These are phyloP conservation scores for Elaeis oleifera DNA, from an alignment of 202 grass and related monocot species.

Conservation along the genomic window DNA sequence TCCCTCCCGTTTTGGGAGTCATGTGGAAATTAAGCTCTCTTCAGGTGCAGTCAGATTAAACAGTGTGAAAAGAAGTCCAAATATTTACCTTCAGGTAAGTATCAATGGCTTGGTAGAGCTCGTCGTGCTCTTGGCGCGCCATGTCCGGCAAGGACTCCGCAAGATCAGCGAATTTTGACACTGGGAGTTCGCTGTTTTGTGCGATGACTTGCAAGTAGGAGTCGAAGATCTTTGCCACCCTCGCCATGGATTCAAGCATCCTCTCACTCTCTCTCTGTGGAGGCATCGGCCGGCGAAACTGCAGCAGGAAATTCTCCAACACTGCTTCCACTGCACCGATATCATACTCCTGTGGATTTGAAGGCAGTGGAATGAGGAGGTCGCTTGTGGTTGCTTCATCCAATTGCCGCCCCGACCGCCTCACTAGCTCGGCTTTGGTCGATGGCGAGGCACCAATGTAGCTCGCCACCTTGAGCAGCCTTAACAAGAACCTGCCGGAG, in stretches of 20 bases:
- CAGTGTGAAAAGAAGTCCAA: background rate
- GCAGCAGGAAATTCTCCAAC: conserved; percentile 56
- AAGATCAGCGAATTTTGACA: conserved; percentile 64
- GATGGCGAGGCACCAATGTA: conserved; percentile 57
- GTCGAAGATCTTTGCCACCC: conserved; percentile 50
- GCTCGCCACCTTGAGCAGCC: conserved; percentile 58
- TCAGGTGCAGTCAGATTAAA: too few species aligned
- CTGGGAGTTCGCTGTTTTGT: conserved; percentile 28
- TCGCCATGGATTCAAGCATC: conserved; percentile 44
- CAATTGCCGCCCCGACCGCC: conserved; percentile 51
- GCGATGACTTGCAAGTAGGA: conserved; percentile 59
- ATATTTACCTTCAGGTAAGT: conserved; percentile 61
- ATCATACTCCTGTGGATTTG: conserved; percentile 40
- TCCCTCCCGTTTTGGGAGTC: too few species aligned
- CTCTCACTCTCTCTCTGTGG: conserved; percentile 25
- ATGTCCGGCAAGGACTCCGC: conserved; percentile 63
- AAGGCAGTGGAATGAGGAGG: conserved; percentile 56
- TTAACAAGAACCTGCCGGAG: conserved; percentile 62
- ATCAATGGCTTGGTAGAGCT: conserved; percentile 76
- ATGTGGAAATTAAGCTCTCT: too few species aligned
- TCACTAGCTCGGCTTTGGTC: conserved; percentile 64
- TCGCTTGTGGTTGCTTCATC: conserved; percentile 53
- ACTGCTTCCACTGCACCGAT: conserved; percentile 63
- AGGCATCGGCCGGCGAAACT: conserved; percentile 29
- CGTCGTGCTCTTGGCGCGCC: conserved; percentile 53